These are phyloP conservation scores for Limonium bicolor DNA, from an alignment of 148 eudicot genomes.

Conservation along the genomic window DNA sequence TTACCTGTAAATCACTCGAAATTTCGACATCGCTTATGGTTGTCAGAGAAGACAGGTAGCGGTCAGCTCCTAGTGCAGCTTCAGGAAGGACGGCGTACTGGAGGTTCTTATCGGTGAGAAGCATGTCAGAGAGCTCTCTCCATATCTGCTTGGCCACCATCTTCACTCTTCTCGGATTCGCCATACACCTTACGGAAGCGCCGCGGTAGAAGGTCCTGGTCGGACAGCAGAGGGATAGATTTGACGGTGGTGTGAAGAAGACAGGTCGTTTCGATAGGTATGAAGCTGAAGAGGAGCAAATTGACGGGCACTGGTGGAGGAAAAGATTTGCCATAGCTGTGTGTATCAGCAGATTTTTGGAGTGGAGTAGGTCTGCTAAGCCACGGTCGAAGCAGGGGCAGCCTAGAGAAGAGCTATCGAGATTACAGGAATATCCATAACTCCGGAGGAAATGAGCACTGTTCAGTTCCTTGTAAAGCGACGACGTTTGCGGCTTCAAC, in stretches of 20 bases:
- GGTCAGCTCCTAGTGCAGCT: conserved; percentile 92
- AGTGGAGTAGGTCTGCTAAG: background rate
- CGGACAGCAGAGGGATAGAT: background rate
- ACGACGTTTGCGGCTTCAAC: too few relatives aligned
- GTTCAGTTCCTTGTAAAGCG: too few relatives aligned
- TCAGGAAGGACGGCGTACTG: conserved; percentile 82
- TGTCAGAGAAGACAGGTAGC: conserved; percentile 70
- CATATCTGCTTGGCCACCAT: conserved; percentile 84
- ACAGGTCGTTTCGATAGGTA: conserved; percentile 1
- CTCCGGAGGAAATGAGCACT: too few relatives aligned
- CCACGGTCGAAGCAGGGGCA: too few relatives aligned
- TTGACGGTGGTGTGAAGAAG: conserved; percentile 1
- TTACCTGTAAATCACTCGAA: conserved; percentile 86
- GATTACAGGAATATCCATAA: too few relatives aligned
- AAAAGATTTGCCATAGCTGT: conserved; percentile 13
- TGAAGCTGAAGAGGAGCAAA: conserved; percentile 1
- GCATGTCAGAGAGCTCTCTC: conserved; percentile 83
- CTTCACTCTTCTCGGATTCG: conserved; percentile 75
- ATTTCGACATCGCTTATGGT: conserved; percentile 85
- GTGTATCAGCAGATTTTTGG: background rate
- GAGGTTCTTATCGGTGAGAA: conserved; percentile 58
- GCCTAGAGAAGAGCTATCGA: too few relatives aligned
- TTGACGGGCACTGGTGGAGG: conserved; percentile 10
- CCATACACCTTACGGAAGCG: conserved; percentile 45
- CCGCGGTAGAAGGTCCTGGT: background rate